Evolutionary conservation across 2,329 filamentous ascomycete species (phyloP), one percentile per base, ranked within the genome.

Genomic region (Septoria linicola): DNA sequence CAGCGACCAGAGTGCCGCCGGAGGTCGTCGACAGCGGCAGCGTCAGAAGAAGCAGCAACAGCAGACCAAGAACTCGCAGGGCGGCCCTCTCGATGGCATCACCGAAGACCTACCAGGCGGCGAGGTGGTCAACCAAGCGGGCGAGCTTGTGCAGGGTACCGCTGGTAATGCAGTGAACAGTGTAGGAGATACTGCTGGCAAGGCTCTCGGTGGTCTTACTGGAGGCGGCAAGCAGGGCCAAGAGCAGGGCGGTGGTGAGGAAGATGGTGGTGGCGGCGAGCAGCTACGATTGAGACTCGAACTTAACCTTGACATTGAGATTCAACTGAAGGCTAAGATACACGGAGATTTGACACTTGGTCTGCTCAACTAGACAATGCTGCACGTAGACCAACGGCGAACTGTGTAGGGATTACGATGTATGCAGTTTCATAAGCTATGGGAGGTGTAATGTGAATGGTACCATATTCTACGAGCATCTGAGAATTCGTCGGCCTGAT

Each of bases 271-370:
- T 25, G 71, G 72, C 59, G 75, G 72, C 54, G 75, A 76, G 64
- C 74, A 80, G 61, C 70, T 83, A 58, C 76, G 79, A 59, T 61
- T 83, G 67, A 72, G 78, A 59, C 62, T 83, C 56, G 80, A 83
- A 59, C 68, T 83, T 58, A 83, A 83, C 61, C 69, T 83, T 54
- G 80, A 83, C 64, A 80, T 83, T 63, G 80, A 83, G 64, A 75
- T 83, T 48, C 78, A 83, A 63, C 68, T 83, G 40, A 83, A 83
- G 72, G 80, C 80, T n/a, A 82, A 80, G 68, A 83, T 83, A 59
- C 80, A 82, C 57, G 80, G 80, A 70, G 80, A 83, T 61, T 69
- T 83, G 53, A 83, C 81, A n/a, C 64, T 83, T 47, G 80, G 76
- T 64, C 61, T 78, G 60, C 70, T 78, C 41, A 67, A 68, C 53